Conservation (phyloP, 2,329 filamentous ascomycete species). For the Nannizziopsis arthrosporioides region DNA sequence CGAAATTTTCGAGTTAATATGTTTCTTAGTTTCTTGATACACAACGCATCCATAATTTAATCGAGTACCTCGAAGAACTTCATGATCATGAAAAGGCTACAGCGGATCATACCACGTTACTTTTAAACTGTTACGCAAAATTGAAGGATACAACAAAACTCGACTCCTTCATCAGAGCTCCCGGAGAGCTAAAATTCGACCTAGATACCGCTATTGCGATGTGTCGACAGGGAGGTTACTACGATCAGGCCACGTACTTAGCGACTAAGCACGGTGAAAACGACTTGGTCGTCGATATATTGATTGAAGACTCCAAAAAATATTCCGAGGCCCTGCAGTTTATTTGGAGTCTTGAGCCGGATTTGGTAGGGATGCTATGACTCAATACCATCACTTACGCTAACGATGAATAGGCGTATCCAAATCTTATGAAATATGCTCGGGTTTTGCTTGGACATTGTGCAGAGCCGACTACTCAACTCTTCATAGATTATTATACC, state of each 20-base stretch:
- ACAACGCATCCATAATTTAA: constrained; percentile 92
- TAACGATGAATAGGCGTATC: constrained; percentile 53
- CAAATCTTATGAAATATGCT: constrained; percentile 89
- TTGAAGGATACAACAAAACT: constrained; percentile 94
- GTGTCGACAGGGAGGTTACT: constrained; percentile 95
- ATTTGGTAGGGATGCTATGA: constrained; percentile 47
- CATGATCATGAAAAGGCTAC: constrained; percentile 91
- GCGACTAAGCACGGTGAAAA: constrained; percentile 90
- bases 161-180: constrained; percentile 91
- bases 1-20: constrained; percentile 8
- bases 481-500: constrained; percentile 94
- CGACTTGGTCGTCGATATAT: constrained; percentile 84
- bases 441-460: constrained; percentile 81
- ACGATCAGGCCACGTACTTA: constrained; percentile 88
- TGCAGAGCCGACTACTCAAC: constrained; percentile 63
- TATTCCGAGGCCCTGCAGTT: constrained; percentile 83
- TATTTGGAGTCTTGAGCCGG: constrained; percentile 75
- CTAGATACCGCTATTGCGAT: constrained; percentile 93
- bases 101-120: constrained; percentile 83
- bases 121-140: constrained; percentile 96
- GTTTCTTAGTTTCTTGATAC: constrained; percentile 70
- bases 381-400: background rate
- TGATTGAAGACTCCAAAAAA: constrained; percentile 89
- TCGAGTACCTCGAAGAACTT: constrained; percentile 90
- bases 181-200: constrained; percentile 89